Evolutionary conservation across 257 asterid genomes (phyloP).

Genomic region (Plantago elongata): DNA sequence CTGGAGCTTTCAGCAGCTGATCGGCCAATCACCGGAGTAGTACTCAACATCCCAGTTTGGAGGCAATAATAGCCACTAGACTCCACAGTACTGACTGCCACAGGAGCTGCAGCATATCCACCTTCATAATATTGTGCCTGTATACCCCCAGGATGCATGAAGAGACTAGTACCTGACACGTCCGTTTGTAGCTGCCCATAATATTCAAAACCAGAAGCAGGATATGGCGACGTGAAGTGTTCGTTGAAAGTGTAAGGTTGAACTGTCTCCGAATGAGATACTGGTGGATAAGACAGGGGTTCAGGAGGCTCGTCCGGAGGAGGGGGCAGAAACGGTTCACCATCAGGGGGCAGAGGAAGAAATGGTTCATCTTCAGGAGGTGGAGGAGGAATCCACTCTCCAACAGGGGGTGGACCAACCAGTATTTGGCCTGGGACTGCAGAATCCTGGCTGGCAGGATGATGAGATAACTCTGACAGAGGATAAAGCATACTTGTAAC

Average conservation of each 20-base stretch:
- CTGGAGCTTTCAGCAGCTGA: constrained; percentile 33
- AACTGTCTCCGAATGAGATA: constrained; percentile 37
- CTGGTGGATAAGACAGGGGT: constrained; percentile 39
- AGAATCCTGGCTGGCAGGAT: constrained; percentile 24
- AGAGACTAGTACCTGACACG: constrained; percentile 36
- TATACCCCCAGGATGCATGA: constrained; percentile 43
- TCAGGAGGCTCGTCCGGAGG: constrained; percentile 75
- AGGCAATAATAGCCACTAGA: constrained; percentile 51
- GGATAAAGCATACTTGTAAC: constrained; percentile 28
- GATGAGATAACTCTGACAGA: constrained; percentile 28
- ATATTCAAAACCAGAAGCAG: constrained; percentile 47
- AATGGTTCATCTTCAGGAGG: constrained; percentile 83
- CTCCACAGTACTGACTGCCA: constrained; percentile 46
- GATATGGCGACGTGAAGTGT: constrained; percentile 50
- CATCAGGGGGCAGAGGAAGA: constrained; percentile 92
- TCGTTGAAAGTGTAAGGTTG: constrained; percentile 52
- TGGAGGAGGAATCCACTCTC: constrained; percentile 82
- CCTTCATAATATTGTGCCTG: constrained; percentile 60
- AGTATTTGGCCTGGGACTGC: constrained; percentile 22
- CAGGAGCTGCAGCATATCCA: constrained; percentile 45
- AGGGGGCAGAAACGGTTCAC: constrained; percentile 55
- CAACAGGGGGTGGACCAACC: constrained; percentile 41
- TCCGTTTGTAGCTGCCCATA: constrained; percentile 53
- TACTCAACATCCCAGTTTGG: constrained; percentile 44
- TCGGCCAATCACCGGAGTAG: constrained; percentile 30